Base-by-base conservation (phyloP, 257 asterid species). In the Scutellaria galericulata region DNA sequence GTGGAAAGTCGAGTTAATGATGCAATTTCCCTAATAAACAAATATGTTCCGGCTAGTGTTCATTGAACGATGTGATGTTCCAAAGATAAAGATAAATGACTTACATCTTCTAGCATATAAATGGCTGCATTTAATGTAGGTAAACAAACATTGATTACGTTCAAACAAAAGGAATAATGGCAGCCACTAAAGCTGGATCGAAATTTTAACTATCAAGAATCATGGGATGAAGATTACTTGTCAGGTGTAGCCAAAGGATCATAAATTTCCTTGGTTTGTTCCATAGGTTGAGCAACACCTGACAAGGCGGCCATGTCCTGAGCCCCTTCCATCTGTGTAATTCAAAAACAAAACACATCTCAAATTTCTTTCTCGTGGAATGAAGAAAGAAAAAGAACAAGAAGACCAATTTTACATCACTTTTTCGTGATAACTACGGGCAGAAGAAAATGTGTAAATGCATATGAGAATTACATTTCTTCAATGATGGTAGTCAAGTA, bases 171-270 rank as follows among this genome's bases (percentile, higher is more conserved):
- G 14, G 7, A 35, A 40, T 35, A 50, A 72, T 9, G 5, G 18
- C 37, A 46, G 53, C 42, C 54, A 69, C 51, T 8, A 12, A 51
- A 64, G 35, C 7, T 27, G 24, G 6, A 10, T 9, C 39, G 35
- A 62, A 71, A 22, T 22, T 22, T 22, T 22, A 22, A 22, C 27
- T 22, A 22, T 22, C 27, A 22, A 22, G 2, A 70, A 77, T 7
- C 47, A 40, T 15, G 67, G 31, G 65, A 42, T 40, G 60, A 58
- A 35, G 52, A 70, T 74, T 90, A 94, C 99, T 89, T 89, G 89
- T 94, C 96, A 69, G 97, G 97, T 70, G 93, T 72, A 40, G 92
- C 95, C 93, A 94, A 81, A 72, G 97, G 99, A 81, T 91, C 99
- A 22, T 81, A 81, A 15, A 74, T 63, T 73, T 89, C 97, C 64